A percentile compares a stretch with the other conserved stretches of the same genome.
Conservation (phyloP, 164 flowering plant genomes). For the Aristolochia fimbriata region DNA sequence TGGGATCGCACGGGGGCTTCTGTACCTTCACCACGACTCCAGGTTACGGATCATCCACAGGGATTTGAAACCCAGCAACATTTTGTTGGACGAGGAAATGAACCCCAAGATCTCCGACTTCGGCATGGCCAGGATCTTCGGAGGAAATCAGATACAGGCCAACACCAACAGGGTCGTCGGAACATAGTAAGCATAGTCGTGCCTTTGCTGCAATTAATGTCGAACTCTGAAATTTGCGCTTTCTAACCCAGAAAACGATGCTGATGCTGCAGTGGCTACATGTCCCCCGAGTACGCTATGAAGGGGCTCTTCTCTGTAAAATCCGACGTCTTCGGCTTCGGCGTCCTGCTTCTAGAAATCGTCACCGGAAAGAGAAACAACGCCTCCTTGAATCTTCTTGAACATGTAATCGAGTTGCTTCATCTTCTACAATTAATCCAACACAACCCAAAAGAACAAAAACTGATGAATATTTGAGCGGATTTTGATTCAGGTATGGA, state of each 20-base stretch:
- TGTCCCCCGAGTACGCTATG: conserved; percentile 11
- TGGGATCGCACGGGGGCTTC: conserved; percentile 12
- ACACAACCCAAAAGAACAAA: not conserved
- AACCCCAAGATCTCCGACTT: conserved; percentile 11
- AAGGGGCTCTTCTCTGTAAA: conserved; percentile 7
- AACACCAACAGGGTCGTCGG: conserved; percentile 8
- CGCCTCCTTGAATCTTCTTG: conserved; percentile 11
- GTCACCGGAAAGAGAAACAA: conserved; percentile 12
- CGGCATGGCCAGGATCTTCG: conserved; percentile 10
- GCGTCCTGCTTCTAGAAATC: conserved; percentile 5
- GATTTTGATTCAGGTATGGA: conserved; percentile 7
- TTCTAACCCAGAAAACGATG: not conserved
- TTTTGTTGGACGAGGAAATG: conserved; percentile 9
- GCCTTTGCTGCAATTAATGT: not conserved
- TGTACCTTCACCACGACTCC: conserved; percentile 13
- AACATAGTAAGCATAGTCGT: conserved; percentile 2
- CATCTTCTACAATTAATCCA: not conserved
- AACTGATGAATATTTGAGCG: not conserved
- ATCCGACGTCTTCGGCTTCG: conserved; percentile 11
- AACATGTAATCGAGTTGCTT: conserved; percentile 3
- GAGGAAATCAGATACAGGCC: conserved; percentile 3
- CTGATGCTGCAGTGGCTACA: conserved; percentile 7
- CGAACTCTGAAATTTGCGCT: not conserved
- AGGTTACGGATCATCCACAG: conserved; percentile 10
- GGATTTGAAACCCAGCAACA: conserved; percentile 9